phyloP scores from a whole-genome alignment of 805 yeast genomes.

The Jamesozyma spencerorum region DNA sequence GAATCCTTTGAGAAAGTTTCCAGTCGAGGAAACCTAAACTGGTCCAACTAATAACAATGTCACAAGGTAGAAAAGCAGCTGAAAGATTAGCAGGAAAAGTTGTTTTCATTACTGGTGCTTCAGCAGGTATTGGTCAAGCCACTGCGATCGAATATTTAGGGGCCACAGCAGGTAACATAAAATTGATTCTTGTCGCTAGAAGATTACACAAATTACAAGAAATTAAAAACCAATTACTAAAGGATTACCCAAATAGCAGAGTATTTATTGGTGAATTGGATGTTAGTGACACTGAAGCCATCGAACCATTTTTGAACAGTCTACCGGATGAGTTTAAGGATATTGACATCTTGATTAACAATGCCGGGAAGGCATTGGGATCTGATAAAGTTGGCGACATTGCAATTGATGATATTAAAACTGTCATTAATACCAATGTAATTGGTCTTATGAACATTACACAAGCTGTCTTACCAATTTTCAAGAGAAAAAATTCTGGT shows the following conservation, averaged over 20 bases:
- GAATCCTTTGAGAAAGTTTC: too few relatives aligned
- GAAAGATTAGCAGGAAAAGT: conserved; percentile 73
- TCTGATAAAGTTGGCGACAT: conserved; percentile 67
- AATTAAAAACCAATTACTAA: conserved; percentile 39
- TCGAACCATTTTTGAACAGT: conserved; percentile 40
- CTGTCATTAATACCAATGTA: conserved; percentile 82
- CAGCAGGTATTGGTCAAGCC: conserved; percentile 90
- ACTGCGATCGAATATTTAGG: conserved; percentile 81
- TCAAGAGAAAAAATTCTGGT: conserved; percentile 62
- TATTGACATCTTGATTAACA: conserved; percentile 60
- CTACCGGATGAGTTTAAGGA: conserved; percentile 54
- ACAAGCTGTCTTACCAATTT: conserved; percentile 63
- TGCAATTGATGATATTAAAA: conserved; percentile 50
- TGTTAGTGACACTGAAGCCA: conserved; percentile 44
- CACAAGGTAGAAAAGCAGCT: conserved; percentile 66
- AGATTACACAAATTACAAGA: conserved; percentile 52
- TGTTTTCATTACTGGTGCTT: conserved; percentile 88
- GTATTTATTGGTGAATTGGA: conserved; percentile 45
- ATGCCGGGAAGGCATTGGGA: conserved; percentile 78
- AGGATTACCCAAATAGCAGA: conserved; percentile 39
- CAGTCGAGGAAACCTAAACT: too few relatives aligned
- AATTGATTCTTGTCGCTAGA: conserved; percentile 70
- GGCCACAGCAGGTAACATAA: conserved; percentile 61
- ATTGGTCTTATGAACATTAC: conserved; percentile 77
- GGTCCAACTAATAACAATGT: conserved; percentile 32